A percentile compares a stretch with the other conserved stretches of the same genome.
These are phyloP conservation scores for Eucalyptus polybractea DNA, from an alignment of 345 rosid species.

Conservation along the genomic window DNA sequence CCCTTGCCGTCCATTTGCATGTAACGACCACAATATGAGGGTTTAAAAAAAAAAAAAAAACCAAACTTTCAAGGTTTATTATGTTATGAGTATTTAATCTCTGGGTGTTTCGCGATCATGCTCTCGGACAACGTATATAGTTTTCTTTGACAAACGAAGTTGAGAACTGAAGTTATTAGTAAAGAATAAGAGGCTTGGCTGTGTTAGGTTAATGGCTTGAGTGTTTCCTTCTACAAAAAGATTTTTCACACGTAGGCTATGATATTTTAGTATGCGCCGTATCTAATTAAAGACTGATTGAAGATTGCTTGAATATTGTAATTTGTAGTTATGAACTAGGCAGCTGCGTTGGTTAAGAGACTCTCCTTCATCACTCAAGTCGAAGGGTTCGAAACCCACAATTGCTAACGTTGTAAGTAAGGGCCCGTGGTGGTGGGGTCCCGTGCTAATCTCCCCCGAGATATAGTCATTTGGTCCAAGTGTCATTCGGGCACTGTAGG, in stretches of 20 bases:
- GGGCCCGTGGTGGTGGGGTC: no score
- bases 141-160: background rate
- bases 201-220: background rate
- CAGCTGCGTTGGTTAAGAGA: background rate
- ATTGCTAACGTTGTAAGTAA: no score
- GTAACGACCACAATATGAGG: background rate
- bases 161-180: background rate
- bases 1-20: background rate
- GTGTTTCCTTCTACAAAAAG: background rate
- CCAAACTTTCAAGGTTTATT: background rate
- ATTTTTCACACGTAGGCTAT: background rate
- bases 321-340: no score
- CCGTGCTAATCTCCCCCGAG: no score
- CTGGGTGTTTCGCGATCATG: background rate
- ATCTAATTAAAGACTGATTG: no score
- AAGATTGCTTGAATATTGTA: background rate
- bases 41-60: no score
- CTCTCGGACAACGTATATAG: background rate
- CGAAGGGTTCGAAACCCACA: no score
- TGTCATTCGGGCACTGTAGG: fast-evolving
- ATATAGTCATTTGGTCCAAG: fast-evolving
- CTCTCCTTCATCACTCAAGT: fast-evolving
- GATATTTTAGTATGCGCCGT: background rate
- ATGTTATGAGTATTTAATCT: background rate
- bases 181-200: background rate